phyloP scores from a whole-genome alignment of 192 early-diverging fungal species.

The Backusella psychrophila region DNA sequence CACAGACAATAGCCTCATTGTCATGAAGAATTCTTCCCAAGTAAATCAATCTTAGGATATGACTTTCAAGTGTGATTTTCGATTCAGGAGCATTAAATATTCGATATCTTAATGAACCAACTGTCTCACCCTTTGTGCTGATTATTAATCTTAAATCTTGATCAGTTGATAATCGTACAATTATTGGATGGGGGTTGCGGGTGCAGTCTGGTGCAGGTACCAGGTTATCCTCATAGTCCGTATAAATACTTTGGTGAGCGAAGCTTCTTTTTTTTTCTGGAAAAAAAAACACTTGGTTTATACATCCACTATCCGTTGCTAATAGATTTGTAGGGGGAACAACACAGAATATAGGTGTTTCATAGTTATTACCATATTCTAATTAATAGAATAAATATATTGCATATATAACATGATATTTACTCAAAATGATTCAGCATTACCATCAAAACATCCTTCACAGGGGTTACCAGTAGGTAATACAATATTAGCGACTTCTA shows the following conservation, averaged over 20 bases:
- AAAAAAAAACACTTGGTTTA: background rate
- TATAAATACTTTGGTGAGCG: background rate
- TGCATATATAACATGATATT: background rate
- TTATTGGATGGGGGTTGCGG: conserved; percentile 8
- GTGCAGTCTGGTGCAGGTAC: background rate
- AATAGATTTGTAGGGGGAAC: conserved; percentile 55
- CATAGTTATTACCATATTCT: conserved; percentile 67
- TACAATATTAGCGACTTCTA: conserved; percentile 63
- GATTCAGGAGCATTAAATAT: conserved; percentile 22
- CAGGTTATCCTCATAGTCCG: background rate
- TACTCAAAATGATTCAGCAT: background rate
- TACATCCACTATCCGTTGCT: background rate
- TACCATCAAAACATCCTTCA: conserved; percentile 79
- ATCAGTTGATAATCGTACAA: conserved; percentile 36
- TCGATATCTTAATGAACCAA: conserved; percentile 27
- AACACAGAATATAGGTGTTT: conserved; percentile 67
- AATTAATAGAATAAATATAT: background rate
- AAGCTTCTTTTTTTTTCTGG: background rate
- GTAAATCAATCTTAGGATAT: conserved; percentile 44
- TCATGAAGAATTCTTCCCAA: conserved; percentile 46
- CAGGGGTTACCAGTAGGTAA: conserved; percentile 67
- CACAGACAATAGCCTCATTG: conserved; percentile 1
- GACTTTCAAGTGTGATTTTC: conserved; percentile 10
- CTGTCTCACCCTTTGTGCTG: conserved; percentile 22
- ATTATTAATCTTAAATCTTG: conserved; percentile 20